phyloP scores from a whole-genome alignment of 495 filamentous ascomycete species.

The Corynascus novoguineensis region DNA sequence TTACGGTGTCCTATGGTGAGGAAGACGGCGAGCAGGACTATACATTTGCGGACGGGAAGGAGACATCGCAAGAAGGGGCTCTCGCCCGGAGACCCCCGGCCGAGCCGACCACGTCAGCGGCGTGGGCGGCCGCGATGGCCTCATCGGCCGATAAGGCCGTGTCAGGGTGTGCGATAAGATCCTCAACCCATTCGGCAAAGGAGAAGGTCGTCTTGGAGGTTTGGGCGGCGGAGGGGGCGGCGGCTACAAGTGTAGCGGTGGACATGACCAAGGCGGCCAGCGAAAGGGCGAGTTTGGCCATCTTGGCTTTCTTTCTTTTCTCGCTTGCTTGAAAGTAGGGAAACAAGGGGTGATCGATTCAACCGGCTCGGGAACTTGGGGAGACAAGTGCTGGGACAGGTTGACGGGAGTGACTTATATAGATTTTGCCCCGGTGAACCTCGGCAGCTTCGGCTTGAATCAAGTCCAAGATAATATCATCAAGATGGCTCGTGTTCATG shows the following conservation, averaged over 20 bases:
- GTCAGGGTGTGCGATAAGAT: background rate
- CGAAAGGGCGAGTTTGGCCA: background rate
- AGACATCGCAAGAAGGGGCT: background rate
- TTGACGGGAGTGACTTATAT: no score
- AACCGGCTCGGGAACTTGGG: no score
- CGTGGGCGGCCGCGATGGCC: background rate
- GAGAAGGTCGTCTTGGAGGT: background rate
- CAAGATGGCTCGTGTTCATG: no score
- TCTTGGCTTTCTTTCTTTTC: background rate
- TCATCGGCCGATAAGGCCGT: constrained; percentile 1
- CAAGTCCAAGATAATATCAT: no score
- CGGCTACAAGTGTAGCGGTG: background rate
- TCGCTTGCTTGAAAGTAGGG: no score
- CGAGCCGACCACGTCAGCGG: background rate
- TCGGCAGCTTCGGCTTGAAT: no score
- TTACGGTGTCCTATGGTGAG: no score
- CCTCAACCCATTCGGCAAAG: constrained; percentile 1
- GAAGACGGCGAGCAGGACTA: no score
- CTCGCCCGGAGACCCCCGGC: background rate
- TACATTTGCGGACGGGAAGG: no score
- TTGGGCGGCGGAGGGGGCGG: background rate
- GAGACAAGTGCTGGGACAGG: no score
- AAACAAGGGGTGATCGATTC: no score
- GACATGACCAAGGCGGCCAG: background rate
- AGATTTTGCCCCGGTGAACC: no score